Base-by-base conservation (phyloP, 1,284 basidiomycete genomes). In the Neonothopanus nambi region DNA sequence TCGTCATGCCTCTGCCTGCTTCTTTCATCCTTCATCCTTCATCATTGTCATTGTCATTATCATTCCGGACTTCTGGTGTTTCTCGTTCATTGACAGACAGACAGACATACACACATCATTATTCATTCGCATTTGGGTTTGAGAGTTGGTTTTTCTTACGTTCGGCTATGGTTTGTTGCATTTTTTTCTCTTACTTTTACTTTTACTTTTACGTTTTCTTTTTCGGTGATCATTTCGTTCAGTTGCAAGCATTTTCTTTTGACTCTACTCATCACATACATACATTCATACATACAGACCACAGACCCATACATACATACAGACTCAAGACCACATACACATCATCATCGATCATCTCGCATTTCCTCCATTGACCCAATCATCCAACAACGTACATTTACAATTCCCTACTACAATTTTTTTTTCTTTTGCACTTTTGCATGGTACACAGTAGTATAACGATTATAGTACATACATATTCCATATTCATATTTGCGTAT, bases 401-500 rank as follows among this genome's bases (percentile, higher is more conserved):
- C 17, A 35, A 12, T 24, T 39, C 2, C 30, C 13, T 26, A 26
- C 33, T 17, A 24, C 24, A 23, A 12, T 17, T 47, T 47, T 37
- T 36, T 39, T 21, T n/a, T 39, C 30, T 48, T 15, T 39, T 48
- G 15, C 38, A 23, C n/a, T 18, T 40, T 40, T 23, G 17, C n/a
- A 18, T 8, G 8, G 38, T 20, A 48, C 28, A 38, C 47, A 39
- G 23, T 23, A 48, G 18, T 48, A 48, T 38, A 39, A 21, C 40
- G 18, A 48, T 48, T 48, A 48, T 48, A 23, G 47, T 48, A 48
- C 37, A 48, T 48, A 48, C 21, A 47, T n/a, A n/a, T n/a, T n/a
- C n/a, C 33, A 36, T 11, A 33, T 38, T 21, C 33, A 48, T 38
- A 39, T 26, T 37, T 36, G n/a, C 46, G 20, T 38, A 28, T 30